These are phyloP conservation scores for Pythium brachiatum DNA, from an alignment of 352 stramenopile species.

Conservation along the genomic window DNA sequence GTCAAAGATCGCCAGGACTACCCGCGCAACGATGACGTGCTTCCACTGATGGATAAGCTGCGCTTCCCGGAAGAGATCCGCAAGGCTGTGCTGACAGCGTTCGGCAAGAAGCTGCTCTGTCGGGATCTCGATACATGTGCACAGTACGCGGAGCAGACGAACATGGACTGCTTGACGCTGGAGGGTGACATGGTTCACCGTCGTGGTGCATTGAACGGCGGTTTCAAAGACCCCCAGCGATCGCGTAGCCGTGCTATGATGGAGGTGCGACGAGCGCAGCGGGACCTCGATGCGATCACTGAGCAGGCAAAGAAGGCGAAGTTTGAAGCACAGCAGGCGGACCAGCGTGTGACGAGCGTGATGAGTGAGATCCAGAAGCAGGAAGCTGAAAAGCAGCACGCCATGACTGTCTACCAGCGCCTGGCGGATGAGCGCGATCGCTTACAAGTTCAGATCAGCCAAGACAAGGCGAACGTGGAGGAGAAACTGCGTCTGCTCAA, in stretches of 20 bases:
- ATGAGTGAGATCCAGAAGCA: conserved; percentile 84
- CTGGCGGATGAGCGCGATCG: conserved; percentile 82
- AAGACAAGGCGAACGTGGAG: conserved; percentile 45
- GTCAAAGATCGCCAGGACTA: conserved; percentile 81
- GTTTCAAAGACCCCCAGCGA: conserved; percentile 92
- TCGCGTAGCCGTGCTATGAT: conserved; percentile 81
- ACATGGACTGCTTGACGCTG: conserved; percentile 98
- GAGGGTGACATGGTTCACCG: conserved; percentile 98
- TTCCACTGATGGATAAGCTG: conserved; percentile 85
- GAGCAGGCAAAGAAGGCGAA: conserved; percentile 82
- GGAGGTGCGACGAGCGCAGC: conserved; percentile 76
- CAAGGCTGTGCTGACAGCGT: conserved; percentile 93
- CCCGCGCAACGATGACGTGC: conserved; percentile 72
- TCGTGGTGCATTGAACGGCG: conserved; percentile 95
- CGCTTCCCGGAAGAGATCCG: conserved; percentile 84
- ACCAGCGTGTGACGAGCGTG: conserved; percentile 84
- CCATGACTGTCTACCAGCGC: conserved; percentile 66
- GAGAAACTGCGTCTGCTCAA: conserved; percentile 59
- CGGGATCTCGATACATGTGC: conserved; percentile 89
- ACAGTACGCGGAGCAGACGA: conserved; percentile 70
- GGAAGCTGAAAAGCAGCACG: conserved; percentile 74
- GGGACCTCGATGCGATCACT: conserved; percentile 65
- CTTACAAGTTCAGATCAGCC: conserved; percentile 70
- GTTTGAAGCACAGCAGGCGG: conserved; percentile 86
- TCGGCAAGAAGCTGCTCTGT: conserved; percentile 97